A percentile compares a stretch with the other conserved stretches of the same genome.
phyloP scores from a whole-genome alignment of 192 early-diverging fungal genomes.

The Globomyces pollinis-pini region DNA sequence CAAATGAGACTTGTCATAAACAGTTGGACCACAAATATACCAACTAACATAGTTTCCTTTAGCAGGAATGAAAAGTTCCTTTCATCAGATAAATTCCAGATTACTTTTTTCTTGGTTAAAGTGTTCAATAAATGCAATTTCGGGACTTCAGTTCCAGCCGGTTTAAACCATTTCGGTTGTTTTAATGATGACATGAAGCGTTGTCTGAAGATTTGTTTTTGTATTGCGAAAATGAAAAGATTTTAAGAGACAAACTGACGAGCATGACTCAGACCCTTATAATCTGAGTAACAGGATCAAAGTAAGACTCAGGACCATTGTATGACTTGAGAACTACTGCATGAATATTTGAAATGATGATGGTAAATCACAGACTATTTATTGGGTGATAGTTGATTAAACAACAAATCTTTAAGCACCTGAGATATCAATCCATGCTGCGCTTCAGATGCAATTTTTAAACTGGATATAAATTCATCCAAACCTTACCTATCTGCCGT shows the following conservation, averaged over 20 bases:
- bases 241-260: no score
- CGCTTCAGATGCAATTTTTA: slow-evolving; percentile 72
- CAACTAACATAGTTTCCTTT: slow-evolving; percentile 78
- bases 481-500: slow-evolving; percentile 70
- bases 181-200: background rate
- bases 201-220: no score
- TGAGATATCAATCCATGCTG: slow-evolving; percentile 74
- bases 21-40: slow-evolving; percentile 98
- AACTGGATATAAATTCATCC: slow-evolving; percentile 28
- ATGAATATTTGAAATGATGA: no score
- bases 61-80: slow-evolving; percentile 85
- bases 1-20: slow-evolving; percentile 92
- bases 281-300: no score
- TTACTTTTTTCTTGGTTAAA: slow-evolving; percentile 10
- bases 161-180: slow-evolving; percentile 11
- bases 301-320: no score
- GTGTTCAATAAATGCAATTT: slow-evolving; percentile 12
- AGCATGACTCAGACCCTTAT: no score
- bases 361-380: no score
- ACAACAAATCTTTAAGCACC: slow-evolving; percentile 73
- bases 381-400: no score
- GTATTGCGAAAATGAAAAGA: no score
- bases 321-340: no score
- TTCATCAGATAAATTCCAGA: background rate
- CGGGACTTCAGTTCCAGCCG: slow-evolving; percentile 2